These are phyloP conservation scores for Colletotrichum orchidophilum DNA, from an alignment of 2,329 filamentous ascomycete species.

Conservation along the genomic window DNA sequence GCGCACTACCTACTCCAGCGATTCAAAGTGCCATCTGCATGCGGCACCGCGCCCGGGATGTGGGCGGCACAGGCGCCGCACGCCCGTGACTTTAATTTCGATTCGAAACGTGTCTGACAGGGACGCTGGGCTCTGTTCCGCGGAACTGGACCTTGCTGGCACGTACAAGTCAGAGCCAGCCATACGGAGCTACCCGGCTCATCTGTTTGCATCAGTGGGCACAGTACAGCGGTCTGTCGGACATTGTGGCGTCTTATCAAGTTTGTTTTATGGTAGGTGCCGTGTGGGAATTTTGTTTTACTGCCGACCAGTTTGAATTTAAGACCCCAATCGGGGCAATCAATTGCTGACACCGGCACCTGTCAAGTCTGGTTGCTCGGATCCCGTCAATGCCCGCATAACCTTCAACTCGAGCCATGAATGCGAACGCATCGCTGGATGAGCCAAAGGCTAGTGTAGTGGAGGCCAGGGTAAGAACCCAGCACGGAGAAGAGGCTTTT, in stretches of 20 bases:
- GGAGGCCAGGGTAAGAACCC: too few species aligned
- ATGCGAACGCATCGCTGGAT: too few species aligned
- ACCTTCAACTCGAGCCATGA: neutral
- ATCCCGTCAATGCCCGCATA: neutral
- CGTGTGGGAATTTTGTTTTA: too few species aligned
- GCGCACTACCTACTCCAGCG: neutral
- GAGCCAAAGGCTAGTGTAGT: too few species aligned
- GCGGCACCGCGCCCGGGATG: neutral
- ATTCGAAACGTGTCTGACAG: conserved; percentile 19
- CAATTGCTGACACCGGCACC: neutral
- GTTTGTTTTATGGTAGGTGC: neutral
- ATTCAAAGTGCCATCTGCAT: neutral
- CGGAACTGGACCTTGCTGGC: neutral
- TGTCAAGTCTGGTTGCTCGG: neutral
- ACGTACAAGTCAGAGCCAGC: neutral
- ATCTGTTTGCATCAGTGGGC: conserved; percentile 9
- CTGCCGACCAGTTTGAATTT: neutral
- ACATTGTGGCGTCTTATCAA: neutral
- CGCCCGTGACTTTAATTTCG: conserved; percentile 9
- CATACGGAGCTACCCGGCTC: neutral
- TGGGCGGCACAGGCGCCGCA: neutral
- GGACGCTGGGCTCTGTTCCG: too few species aligned
- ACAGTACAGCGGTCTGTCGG: conserved; percentile 4
- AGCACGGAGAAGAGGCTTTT: too few species aligned
- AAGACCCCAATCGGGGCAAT: neutral